Percentiles rank a stretch among this genome's conserved stretches.
phyloP scores from a whole-genome alignment of 2,329 filamentous ascomycete genomes.

The Pseudonectria buxi region DNA sequence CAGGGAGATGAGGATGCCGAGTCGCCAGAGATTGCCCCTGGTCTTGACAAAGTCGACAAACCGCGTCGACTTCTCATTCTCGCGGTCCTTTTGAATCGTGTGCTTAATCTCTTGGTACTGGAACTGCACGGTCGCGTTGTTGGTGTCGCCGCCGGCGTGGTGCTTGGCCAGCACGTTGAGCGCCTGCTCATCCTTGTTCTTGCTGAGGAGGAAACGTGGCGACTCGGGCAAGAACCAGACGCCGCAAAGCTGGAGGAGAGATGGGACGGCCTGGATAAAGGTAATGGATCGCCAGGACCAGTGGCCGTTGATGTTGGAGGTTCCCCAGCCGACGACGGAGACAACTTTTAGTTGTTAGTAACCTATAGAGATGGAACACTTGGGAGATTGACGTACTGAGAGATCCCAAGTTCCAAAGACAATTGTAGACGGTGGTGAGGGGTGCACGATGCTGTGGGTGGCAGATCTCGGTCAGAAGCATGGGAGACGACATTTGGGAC shows the following conservation, averaged over 20 bases:
- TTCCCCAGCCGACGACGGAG: slow-evolving; percentile 58
- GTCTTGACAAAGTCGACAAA: slow-evolving; percentile 58
- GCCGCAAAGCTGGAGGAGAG: slow-evolving; percentile 54
- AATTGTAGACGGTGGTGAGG: slow-evolving; percentile 62
- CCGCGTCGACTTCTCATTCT: slow-evolving; percentile 39
- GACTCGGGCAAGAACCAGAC: slow-evolving; percentile 65
- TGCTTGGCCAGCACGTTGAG: slow-evolving; percentile 54
- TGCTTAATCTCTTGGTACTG: slow-evolving; percentile 61
- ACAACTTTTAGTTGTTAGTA: slow-evolving; percentile 32
- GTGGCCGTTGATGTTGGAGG: slow-evolving; percentile 47
- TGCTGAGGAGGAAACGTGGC: slow-evolving; percentile 57
- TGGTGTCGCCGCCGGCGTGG: slow-evolving; percentile 53
- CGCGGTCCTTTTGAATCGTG: slow-evolving; percentile 52
- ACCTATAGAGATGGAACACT: fast-evolving
- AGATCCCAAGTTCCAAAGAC: slow-evolving; percentile 57
- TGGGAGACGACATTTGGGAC: slow-evolving; percentile 56
- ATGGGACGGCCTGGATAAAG: slow-evolving; percentile 57
- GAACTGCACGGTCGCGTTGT: slow-evolving; percentile 56
- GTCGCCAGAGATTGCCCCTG: slow-evolving; percentile 56
- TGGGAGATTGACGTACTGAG: slow-evolving; percentile 22
- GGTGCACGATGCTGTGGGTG: slow-evolving; percentile 62
- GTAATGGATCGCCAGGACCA: slow-evolving; percentile 64
- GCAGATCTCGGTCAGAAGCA: slow-evolving; percentile 59
- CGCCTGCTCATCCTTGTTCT: slow-evolving; percentile 57
- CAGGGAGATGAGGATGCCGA: slow-evolving; percentile 55